phyloP scores from a whole-genome alignment of 148 eudicot genomes.

The Hydrangea macrophylla region DNA sequence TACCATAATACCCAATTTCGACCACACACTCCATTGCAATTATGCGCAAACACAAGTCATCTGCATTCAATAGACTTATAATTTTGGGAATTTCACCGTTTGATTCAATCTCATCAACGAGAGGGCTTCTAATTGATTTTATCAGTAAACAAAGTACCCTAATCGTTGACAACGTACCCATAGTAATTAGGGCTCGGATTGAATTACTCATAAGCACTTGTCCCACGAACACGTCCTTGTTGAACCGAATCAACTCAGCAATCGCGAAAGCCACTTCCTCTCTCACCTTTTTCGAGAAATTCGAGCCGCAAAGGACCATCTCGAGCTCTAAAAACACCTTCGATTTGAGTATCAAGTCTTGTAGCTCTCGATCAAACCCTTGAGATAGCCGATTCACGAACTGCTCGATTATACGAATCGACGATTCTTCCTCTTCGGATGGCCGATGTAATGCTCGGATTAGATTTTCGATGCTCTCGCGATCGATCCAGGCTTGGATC shows the following conservation, averaged over 20 bases:
- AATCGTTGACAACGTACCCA: slow-evolving; percentile 38
- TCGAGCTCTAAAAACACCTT: slow-evolving; percentile 45
- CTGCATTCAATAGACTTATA: slow-evolving; percentile 29
- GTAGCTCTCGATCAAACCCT: slow-evolving; percentile 67
- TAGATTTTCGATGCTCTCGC: slow-evolving; percentile 50
- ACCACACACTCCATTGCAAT: slow-evolving; percentile 58
- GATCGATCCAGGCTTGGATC: slow-evolving; percentile 83
- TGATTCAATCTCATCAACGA: slow-evolving; percentile 65
- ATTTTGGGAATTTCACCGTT: slow-evolving; percentile 45
- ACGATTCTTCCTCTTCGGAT: slow-evolving; percentile 20
- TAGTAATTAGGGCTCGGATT: slow-evolving; percentile 40
- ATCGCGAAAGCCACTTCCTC: slow-evolving; percentile 47
- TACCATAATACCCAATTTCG: slow-evolving; percentile 78
- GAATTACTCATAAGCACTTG: slow-evolving; percentile 58
- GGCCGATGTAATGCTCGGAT: slow-evolving; percentile 19
- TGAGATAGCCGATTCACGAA: slow-evolving; percentile 38
- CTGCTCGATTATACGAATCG: slow-evolving; percentile 26
- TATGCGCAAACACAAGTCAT: slow-evolving; percentile 21
- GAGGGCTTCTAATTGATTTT: slow-evolving; percentile 66
- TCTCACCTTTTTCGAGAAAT: slow-evolving; percentile 27
- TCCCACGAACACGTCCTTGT: slow-evolving; percentile 88
- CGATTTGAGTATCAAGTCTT: slow-evolving; percentile 58
- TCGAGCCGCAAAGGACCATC: slow-evolving; percentile 31
- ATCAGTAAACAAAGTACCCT: slow-evolving; percentile 49
- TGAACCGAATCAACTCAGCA: slow-evolving; percentile 56